Percentiles rank a stretch among this genome's conserved stretches.
These are phyloP conservation scores for Cyclotella choctawhatcheeana DNA, from an alignment of 108 stramenopile species.

Conservation along the genomic window DNA sequence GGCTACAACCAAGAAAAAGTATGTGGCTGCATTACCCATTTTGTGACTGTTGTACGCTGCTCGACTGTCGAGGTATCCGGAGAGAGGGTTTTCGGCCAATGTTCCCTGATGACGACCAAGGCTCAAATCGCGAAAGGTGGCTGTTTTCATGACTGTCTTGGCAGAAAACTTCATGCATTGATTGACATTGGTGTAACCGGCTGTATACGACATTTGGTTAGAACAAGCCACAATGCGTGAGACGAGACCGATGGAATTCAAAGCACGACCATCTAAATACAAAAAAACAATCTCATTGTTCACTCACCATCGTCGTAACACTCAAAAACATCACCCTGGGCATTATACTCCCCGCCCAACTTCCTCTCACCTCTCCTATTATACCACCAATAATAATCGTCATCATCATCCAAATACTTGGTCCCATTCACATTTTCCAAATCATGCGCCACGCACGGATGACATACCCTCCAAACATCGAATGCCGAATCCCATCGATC, in stretches of 20 bases:
- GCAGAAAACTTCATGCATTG: conserved; percentile 79
- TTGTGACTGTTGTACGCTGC: background rate
- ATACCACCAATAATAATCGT: conserved; percentile 15
- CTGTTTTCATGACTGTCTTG: conserved; percentile 65
- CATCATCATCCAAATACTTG: conserved; percentile 19
- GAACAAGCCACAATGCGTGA: too few species aligned
- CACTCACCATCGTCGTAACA: conserved; percentile 50
- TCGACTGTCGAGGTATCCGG: conserved; percentile 43
- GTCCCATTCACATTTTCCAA: conserved; percentile 43
- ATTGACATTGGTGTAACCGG: conserved; percentile 59
- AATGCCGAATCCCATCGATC: conserved; percentile 55
- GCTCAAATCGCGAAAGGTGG: conserved; percentile 60
- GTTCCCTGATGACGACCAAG: conserved; percentile 49
- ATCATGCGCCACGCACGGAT: conserved; percentile 69
- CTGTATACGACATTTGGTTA: too few species aligned
- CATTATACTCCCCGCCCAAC: conserved; percentile 24
- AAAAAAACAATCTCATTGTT: too few species aligned
- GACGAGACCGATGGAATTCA: too few species aligned
- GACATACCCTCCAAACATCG: conserved; percentile 53
- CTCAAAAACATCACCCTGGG: conserved; percentile 21
- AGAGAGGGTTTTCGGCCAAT: conserved; percentile 42
- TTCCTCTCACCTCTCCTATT: background rate
- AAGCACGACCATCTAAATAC: too few species aligned
- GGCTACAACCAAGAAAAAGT: background rate
- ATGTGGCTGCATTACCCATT: background rate